Evolutionary conservation across 2,329 filamentous ascomycete species (phyloP).

Genomic region (Colletotrichum sp.): DNA sequence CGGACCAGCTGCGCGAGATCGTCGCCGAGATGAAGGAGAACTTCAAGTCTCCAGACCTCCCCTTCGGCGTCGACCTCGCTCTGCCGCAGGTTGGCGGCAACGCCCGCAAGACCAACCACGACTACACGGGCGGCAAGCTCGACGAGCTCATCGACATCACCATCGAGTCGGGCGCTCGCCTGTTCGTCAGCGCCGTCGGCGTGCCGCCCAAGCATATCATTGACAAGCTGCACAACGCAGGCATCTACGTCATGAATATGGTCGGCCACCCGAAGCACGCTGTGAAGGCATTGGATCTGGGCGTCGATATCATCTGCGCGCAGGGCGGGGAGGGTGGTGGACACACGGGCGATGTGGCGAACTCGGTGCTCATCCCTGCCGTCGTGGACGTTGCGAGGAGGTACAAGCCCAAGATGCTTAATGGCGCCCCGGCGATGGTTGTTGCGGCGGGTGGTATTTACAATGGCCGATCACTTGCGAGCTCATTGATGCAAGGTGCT

Average conservation of each 20-base stretch:
- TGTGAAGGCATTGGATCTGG: conserved; percentile 82
- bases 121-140: conserved; percentile 90
- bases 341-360: conserved; percentile 88
- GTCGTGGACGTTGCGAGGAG: conserved; percentile 82
- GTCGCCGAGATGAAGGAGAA: conserved; percentile 84
- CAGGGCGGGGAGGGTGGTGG: conserved; percentile 95
- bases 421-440: conserved; percentile 75
- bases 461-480: conserved; percentile 81
- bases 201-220: conserved; percentile 79
- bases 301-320: conserved; percentile 89
- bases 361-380: conserved; percentile 83
- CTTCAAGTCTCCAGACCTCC: conserved; percentile 69
- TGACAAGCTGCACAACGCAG: conserved; percentile 76
- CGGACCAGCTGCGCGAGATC: conserved; percentile 76
- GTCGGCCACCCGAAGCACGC: conserved; percentile 92
- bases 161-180: conserved; percentile 79
- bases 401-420: conserved; percentile 73
- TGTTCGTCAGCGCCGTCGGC: conserved; percentile 90
- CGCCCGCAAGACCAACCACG: conserved; percentile 91
- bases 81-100: conserved; percentile 85
- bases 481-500: conserved; percentile 86
- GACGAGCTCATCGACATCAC: conserved; percentile 88
- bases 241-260: conserved; percentile 96
- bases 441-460: conserved; percentile 89
- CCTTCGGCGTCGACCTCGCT: conserved; percentile 91